A percentile compares a stretch with the other conserved stretches of the same genome.
Conservation (phyloP, 139 green algal genomes). For the Mychonastes homosphaera region DNA sequence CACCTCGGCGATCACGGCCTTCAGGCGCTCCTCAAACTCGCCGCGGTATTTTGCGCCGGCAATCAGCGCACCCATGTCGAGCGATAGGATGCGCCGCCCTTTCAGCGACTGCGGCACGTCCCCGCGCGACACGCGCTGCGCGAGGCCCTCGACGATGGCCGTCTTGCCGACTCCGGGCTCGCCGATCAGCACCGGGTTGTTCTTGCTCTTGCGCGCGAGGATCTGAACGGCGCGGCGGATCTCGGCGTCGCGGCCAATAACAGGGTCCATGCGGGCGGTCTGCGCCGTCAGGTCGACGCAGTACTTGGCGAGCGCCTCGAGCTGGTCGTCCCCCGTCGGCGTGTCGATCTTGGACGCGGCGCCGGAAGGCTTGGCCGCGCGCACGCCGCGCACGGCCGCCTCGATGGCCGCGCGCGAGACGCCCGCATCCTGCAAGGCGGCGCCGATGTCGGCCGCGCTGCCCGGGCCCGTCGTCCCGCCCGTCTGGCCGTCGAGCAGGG, state of each 20-base stretch:
- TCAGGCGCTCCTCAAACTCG: slow-evolving; percentile 92
- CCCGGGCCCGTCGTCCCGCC: background rate
- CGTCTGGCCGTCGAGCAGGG: slow-evolving; percentile 33
- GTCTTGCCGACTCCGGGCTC: slow-evolving; percentile 76
- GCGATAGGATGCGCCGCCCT: slow-evolving; percentile 45
- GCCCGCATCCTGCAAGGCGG: slow-evolving; percentile 43
- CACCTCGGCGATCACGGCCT: slow-evolving; percentile 51
- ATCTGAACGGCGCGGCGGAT: slow-evolving; percentile 81
- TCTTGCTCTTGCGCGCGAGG: slow-evolving; percentile 86
- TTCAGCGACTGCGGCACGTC: slow-evolving; percentile 46
- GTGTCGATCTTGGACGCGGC: slow-evolving; percentile 30
- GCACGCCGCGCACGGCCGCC: slow-evolving; percentile 51
- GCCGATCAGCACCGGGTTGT: slow-evolving; percentile 95
- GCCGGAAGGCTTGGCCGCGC: slow-evolving; percentile 14
- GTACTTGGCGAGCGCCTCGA: slow-evolving; percentile 85
- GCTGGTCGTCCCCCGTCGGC: slow-evolving; percentile 54
- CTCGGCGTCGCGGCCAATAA: slow-evolving; percentile 70
- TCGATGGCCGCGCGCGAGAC: slow-evolving; percentile 47
- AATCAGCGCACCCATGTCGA: slow-evolving; percentile 88
- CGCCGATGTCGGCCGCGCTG: slow-evolving; percentile 30
- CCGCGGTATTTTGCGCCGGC: slow-evolving; percentile 83
- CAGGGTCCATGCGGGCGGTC: slow-evolving; percentile 82
- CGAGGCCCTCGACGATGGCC: slow-evolving; percentile 79
- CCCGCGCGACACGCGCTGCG: slow-evolving; percentile 75
- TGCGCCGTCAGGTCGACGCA: slow-evolving; percentile 83